Base-by-base conservation (phyloP, 2,329 filamentous ascomycete species). In the Fusarium chlamydosporum region DNA sequence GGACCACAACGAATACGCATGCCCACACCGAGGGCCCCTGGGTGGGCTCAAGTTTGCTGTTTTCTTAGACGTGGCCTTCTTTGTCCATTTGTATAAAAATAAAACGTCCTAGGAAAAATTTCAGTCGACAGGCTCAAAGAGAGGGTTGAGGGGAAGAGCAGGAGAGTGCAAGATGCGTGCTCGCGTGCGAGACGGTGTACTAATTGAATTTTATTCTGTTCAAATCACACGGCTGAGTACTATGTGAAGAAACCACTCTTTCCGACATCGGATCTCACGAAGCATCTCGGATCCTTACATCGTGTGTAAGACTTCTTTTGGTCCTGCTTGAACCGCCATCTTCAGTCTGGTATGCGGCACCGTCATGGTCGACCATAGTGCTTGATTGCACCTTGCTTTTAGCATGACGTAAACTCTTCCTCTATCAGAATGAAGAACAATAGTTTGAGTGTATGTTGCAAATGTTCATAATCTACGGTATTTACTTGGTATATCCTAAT, bases 61-160 rank as follows among this genome's bases (percentile, higher is more conserved):
- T 76, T 50, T 77, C 71, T 72, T 78, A 78, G 76, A 78, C 74
- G 75, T 77, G 73, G 76, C 74, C 72, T 73, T 65, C 47, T 71
- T 56, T 68, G 74, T 74, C 73, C 74, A 75, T 74, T 67, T 79
- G 77, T 79, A 78, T 79, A 79, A 76, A 74, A 78, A 77, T 76
- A 78, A 75, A 78, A 77, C 70, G 70, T 75, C 72, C 70, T 76
- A 77, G 67, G 68, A 67, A 75, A 57, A 51, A 56, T 58, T 60
- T 64, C 72, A 74, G 63, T 70, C 58, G 42, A 66, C 56, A 56
- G 70, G 72, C 60, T 72, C 57, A 51, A 27, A 56, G 50, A 54
- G 20, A 47, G 64, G 54, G 56, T 42, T 58, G 38, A 50, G 58
- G 55, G 34, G 40, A 56, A 56, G 53, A 58, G 59, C 52, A 59